Percentiles rank a stretch among this genome's conserved stretches.
These are phyloP conservation scores for Tilletia setariae DNA, from an alignment of 1,284 basidiomycete genomes.

Conservation along the genomic window DNA sequence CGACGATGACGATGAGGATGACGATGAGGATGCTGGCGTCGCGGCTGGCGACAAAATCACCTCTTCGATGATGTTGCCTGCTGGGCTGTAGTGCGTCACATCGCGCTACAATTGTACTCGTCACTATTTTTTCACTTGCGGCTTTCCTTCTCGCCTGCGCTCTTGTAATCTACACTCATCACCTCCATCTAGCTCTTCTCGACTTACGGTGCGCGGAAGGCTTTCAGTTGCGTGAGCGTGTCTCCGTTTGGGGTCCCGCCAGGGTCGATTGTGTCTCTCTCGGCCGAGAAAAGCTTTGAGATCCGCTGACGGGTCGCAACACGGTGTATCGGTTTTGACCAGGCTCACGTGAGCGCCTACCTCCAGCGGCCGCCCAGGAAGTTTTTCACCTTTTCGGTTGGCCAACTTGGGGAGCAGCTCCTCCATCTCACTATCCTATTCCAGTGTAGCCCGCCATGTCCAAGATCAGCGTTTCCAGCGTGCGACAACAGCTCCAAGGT, in stretches of 20 bases:
- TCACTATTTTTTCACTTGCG: no score
- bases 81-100: slow-evolving; percentile 22
- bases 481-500: slow-evolving; percentile 15
- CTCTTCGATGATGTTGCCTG: slow-evolving; percentile 44
- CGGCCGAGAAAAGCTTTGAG: no score
- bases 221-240: no score
- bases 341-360: neutral
- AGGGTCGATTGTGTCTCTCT: no score
- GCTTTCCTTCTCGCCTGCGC: neutral
- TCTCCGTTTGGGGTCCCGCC: no score
- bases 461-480: slow-evolving; percentile 14
- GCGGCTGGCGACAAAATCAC: slow-evolving; percentile 34
- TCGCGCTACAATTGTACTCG: neutral
- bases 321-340: neutral
- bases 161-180: neutral
- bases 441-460: slow-evolving; percentile 7
- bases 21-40: slow-evolving; percentile 32
- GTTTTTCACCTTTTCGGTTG: neutral
- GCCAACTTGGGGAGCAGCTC: neutral
- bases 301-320: neutral
- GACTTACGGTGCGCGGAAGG: no score
- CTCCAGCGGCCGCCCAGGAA: neutral
- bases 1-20: slow-evolving; percentile 25
- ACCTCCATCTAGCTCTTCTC: neutral
- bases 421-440: neutral